Conservation (phyloP, 768 basidiomycete species). For the Phanerodontia chrysosporium region DNA sequence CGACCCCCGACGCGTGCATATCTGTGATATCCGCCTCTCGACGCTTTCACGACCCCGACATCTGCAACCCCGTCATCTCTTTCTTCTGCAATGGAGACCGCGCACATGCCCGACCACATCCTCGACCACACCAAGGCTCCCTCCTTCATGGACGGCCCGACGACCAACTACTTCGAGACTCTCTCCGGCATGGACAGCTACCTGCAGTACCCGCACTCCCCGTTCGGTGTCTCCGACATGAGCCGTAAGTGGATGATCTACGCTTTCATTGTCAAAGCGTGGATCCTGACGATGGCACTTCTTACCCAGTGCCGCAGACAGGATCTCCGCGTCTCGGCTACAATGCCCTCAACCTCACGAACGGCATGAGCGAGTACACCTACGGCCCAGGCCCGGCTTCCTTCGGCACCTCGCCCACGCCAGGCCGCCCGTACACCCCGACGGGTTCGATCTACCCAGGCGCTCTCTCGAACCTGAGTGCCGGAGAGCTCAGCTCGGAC, state of each 20-base stretch:
- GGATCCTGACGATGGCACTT: not conserved
- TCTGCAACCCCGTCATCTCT: slow-evolving; percentile 13
- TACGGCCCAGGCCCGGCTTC: slow-evolving; percentile 46
- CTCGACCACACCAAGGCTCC: slow-evolving; percentile 49
- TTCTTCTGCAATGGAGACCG: slow-evolving; percentile 39
- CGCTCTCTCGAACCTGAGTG: slow-evolving; percentile 65
- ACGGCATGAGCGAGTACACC: slow-evolving; percentile 56
- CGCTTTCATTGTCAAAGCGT: slow-evolving; percentile 11
- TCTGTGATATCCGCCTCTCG: slow-evolving; percentile 15
- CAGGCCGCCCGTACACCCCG: slow-evolving; percentile 67
- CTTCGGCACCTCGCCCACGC: slow-evolving; percentile 44
- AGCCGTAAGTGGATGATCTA: slow-evolving; percentile 45
- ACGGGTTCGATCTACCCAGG: slow-evolving; percentile 68
- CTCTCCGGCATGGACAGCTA: slow-evolving; percentile 45
- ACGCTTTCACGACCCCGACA: slow-evolving; percentile 9
- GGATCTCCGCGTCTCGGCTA: slow-evolving; percentile 59
- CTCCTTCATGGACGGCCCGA: slow-evolving; percentile 44
- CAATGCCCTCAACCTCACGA: slow-evolving; percentile 54
- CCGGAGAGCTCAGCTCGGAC: slow-evolving; percentile 73
- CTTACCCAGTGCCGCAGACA: slow-evolving; percentile 42
- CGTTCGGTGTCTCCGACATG: slow-evolving; percentile 57
- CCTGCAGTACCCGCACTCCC: slow-evolving; percentile 66
- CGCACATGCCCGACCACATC: slow-evolving; percentile 35
- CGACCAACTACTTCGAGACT: slow-evolving; percentile 40
- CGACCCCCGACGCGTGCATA: slow-evolving; percentile 14